These are phyloP conservation scores for Hanseniaspora meyeri DNA, from an alignment of 805 yeast species.

Conservation along the genomic window DNA sequence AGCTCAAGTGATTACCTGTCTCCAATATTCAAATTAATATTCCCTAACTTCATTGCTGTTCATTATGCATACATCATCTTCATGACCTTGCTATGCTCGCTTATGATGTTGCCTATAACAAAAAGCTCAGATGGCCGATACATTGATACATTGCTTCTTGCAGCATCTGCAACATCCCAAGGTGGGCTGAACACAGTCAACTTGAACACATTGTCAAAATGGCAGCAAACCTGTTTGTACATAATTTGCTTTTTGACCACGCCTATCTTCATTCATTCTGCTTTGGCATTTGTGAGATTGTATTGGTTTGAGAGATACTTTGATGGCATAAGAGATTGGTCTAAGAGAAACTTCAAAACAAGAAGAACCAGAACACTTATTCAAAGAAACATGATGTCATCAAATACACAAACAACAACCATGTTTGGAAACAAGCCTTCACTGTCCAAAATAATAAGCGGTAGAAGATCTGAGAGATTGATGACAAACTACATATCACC, in stretches of 20 bases:
- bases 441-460: not conserved
- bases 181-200: slow-evolving; percentile 83
- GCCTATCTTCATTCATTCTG: slow-evolving; percentile 79
- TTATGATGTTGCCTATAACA: slow-evolving; percentile 63
- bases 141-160: slow-evolving; percentile 67
- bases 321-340: slow-evolving; percentile 63
- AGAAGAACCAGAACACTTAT: slow-evolving; percentile 45
- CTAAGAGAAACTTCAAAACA: slow-evolving; percentile 70
- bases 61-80: slow-evolving; percentile 61
- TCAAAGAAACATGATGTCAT: slow-evolving; percentile 21
- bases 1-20: slow-evolving; percentile 23
- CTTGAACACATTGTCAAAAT: slow-evolving; percentile 47
- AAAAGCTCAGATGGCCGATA: slow-evolving; percentile 37
- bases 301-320: slow-evolving; percentile 84
- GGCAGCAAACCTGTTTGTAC: slow-evolving; percentile 71
- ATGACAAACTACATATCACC: slow-evolving; percentile 3
- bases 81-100: slow-evolving; percentile 53
- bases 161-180: slow-evolving; percentile 72
- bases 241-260: slow-evolving; percentile 55
- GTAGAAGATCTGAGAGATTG: not conserved
- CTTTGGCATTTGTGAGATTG: slow-evolving; percentile 60
- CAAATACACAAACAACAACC: slow-evolving; percentile 15
- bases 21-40: slow-evolving; percentile 30
- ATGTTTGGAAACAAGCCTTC: not conserved
- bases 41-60: slow-evolving; percentile 41